Conservation (phyloP, 352 stramenopile genomes). For the Peronospora belbahrii region DNA sequence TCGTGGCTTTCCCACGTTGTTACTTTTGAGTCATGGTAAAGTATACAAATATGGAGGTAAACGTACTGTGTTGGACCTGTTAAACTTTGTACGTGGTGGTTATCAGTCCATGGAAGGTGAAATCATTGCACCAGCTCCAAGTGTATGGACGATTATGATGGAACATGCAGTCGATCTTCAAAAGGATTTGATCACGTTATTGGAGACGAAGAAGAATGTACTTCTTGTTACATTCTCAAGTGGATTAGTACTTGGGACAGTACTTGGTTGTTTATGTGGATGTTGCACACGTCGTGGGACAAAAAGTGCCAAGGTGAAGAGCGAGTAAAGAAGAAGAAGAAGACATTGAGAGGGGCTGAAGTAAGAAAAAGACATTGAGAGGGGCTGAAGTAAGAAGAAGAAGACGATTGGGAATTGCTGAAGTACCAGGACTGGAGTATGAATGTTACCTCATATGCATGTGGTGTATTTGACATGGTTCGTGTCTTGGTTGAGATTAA, state of each 20-base stretch:
- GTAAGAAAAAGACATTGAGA: too few species aligned
- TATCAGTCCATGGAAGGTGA: constrained; percentile 45
- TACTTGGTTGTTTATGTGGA: constrained; percentile 62
- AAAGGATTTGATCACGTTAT: constrained; percentile 55
- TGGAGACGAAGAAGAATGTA: constrained; percentile 79
- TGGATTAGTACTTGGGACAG: constrained; percentile 51
- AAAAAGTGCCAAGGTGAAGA: constrained; percentile 47
- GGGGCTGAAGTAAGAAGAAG: too few species aligned
- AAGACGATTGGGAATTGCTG: too few species aligned
- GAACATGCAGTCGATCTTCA: constrained; percentile 46
- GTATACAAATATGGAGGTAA: constrained; percentile 67
- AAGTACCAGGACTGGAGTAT: too few species aligned
- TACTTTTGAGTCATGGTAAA: constrained; percentile 71
- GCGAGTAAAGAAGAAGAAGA: constrained; percentile 38
- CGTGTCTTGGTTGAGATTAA: too few species aligned
- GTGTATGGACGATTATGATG: constrained; percentile 27
- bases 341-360: too few species aligned
- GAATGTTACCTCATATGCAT: too few species aligned
- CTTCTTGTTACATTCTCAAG: constrained; percentile 65
- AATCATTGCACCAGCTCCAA: constrained; percentile 27
- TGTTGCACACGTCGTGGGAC: constrained; percentile 52
- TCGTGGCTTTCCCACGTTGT: constrained; percentile 65
- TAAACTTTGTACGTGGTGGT: constrained; percentile 47
- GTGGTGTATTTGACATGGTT: not conserved
- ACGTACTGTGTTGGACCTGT: constrained; percentile 50